A percentile compares a stretch with the other conserved stretches of the same genome.
phyloP scores from a whole-genome alignment of 192 early-diverging fungal genomes.

The Coemansia sp. region DNA sequence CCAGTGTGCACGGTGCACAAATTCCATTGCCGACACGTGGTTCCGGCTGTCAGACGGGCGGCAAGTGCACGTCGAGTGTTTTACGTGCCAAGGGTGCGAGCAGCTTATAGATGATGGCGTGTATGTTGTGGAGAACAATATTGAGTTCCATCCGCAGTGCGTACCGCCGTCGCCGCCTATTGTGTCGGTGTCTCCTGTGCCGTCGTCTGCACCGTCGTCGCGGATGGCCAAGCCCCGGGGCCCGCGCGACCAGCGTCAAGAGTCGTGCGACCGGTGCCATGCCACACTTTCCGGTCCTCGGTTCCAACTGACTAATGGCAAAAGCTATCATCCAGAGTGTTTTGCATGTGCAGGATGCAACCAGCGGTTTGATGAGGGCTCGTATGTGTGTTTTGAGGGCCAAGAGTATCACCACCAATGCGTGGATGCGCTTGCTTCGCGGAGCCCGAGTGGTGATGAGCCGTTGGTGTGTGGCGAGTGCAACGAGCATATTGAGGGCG shows the following conservation, averaged over 20 bases:
- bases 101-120: slow-evolving; percentile 55
- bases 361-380: slow-evolving; percentile 56
- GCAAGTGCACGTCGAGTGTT: slow-evolving; percentile 57
- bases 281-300: slow-evolving; percentile 42
- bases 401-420: slow-evolving; percentile 58
- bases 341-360: slow-evolving; percentile 55
- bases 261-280: slow-evolving; percentile 49
- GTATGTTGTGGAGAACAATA: slow-evolving; percentile 45
- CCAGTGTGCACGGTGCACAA: slow-evolving; percentile 44
- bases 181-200: slow-evolving; percentile 45
- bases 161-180: slow-evolving; percentile 52
- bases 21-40: slow-evolving; percentile 50
- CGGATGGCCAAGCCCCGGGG: slow-evolving; percentile 22
- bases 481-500: slow-evolving; percentile 34
- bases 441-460: neutral
- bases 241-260: slow-evolving; percentile 35
- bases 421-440: slow-evolving; percentile 26
- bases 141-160: slow-evolving; percentile 53
- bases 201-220: slow-evolving; percentile 23
- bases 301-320: slow-evolving; percentile 58
- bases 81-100: slow-evolving; percentile 52
- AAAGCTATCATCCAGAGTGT: slow-evolving; percentile 57
- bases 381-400: slow-evolving; percentile 57
- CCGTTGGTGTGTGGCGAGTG: slow-evolving; percentile 37
- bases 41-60: slow-evolving; percentile 55